A percentile compares a stretch with the other conserved stretches of the same genome.
Evolutionary conservation across 306 rosid species (phyloP).

Genomic region (Adenanthera pavonina): DNA sequence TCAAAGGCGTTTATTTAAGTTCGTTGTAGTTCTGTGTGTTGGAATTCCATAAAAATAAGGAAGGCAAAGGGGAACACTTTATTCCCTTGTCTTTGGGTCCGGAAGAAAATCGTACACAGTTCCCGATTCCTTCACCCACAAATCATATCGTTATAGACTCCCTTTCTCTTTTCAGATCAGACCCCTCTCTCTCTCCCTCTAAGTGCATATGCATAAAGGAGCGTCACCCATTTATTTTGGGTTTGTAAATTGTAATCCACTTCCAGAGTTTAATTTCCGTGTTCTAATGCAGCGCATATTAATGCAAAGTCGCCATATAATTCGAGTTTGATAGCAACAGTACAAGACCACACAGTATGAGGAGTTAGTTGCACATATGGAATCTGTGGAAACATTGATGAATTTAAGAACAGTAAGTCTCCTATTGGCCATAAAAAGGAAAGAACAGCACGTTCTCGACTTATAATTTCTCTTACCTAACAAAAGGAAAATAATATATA

Average conservation of each 20-base stretch:
- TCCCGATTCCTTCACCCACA: constrained; percentile 60
- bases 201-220: not conserved
- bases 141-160: constrained; percentile 48
- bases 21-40: not conserved
- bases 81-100: constrained; percentile 71
- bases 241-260: not conserved
- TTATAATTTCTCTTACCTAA: not conserved
- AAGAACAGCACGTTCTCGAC: constrained; percentile 18
- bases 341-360: not conserved
- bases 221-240: constrained; percentile 1
- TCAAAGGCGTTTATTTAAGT: constrained; percentile 47
- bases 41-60: constrained; percentile 34
- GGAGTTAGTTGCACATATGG: not conserved
- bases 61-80: constrained; percentile 53
- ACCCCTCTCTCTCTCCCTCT: constrained; percentile 9
- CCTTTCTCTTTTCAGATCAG: constrained; percentile 70
- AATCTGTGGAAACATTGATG: not conserved
- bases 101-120: constrained; percentile 78
- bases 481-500: constrained; percentile 23
- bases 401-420: constrained; percentile 3
- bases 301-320: not conserved
- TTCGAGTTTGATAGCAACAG: not conserved
- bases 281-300: not conserved
- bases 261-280: not conserved
- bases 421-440: not conserved